A percentile compares a stretch with the other conserved stretches of the same genome.
Evolutionary conservation across 2,329 filamentous ascomycete species (phyloP).

Genomic region (Pochonia chlamydosporia): DNA sequence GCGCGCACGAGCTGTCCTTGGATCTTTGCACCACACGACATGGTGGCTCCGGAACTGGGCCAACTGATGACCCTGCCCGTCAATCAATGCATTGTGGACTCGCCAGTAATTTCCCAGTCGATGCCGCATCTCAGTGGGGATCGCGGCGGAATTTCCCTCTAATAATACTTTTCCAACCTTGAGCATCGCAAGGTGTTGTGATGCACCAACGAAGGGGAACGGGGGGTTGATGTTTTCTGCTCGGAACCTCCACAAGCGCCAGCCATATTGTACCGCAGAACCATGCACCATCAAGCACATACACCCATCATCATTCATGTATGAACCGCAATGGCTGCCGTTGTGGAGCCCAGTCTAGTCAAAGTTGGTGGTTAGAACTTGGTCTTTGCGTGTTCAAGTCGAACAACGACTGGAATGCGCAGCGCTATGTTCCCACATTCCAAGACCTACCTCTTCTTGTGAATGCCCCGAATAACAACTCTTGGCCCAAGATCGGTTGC

Average conservation of each 20-base stretch:
- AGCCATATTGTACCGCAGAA: no score
- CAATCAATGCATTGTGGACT: background rate
- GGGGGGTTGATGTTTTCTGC: background rate
- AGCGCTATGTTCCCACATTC: conserved; percentile 11
- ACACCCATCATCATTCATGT: background rate
- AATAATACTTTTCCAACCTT: background rate
- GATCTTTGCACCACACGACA: background rate
- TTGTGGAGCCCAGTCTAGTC: background rate
- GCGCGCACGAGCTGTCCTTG: conserved; percentile 7
- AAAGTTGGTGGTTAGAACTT: background rate
- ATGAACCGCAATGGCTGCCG: background rate
- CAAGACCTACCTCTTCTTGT: conserved; percentile 7
- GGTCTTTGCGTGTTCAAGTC: background rate
- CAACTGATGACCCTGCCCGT: background rate
- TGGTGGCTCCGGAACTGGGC: background rate
- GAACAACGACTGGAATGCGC: conserved; percentile 10
- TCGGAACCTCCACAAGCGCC: background rate
- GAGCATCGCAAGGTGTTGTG: background rate
- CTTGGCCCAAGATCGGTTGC: conserved; percentile 8
- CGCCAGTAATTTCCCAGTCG: background rate
- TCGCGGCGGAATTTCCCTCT: background rate
- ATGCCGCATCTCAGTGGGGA: background rate
- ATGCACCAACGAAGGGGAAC: no score
- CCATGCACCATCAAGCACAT: no score
- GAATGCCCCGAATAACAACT: conserved; percentile 7